Evolutionary conservation across 768 basidiomycete species (phyloP).

Genomic region (Auriscalpium vulgare): DNA sequence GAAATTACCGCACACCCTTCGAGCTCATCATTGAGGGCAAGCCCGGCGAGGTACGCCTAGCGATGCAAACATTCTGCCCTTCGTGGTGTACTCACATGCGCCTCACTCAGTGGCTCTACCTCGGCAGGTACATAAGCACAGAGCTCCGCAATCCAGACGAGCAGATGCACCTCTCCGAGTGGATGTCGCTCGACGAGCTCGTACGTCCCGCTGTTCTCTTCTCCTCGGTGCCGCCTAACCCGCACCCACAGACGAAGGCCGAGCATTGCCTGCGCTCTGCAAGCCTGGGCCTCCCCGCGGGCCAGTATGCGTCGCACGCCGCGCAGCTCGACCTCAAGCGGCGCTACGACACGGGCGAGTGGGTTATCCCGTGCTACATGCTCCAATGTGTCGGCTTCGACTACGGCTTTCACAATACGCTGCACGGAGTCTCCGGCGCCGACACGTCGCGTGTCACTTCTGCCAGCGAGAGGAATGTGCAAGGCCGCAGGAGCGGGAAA

Average conservation of each 20-base stretch:
- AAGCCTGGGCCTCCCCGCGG: conserved; percentile 1
- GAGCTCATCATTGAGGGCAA: conserved; percentile 23
- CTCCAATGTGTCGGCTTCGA: conserved; percentile 23
- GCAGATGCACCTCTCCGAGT: conserved; percentile 24
- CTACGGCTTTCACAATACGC: conserved; percentile 2
- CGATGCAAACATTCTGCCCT: not conserved
- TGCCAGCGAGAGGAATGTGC: too few relatives aligned
- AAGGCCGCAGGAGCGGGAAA: not conserved
- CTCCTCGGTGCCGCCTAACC: not conserved
- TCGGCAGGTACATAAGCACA: conserved; percentile 19
- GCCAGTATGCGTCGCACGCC: not conserved
- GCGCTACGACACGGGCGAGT: conserved; percentile 21
- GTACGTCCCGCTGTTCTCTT: conserved; percentile 7
- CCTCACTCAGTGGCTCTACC: conserved; percentile 21
- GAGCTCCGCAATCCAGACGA: conserved; percentile 13
- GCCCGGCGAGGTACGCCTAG: conserved; percentile 13
- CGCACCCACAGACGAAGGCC: conserved; percentile 15
- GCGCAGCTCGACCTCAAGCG: conserved; percentile 12
- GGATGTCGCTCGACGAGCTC: conserved; percentile 24
- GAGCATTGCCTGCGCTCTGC: conserved; percentile 18
- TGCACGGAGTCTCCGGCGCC: conserved; percentile 1
- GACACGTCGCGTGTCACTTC: not conserved
- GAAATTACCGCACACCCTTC: conserved; percentile 12
- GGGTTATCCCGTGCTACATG: conserved; percentile 20
- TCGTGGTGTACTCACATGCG: too few relatives aligned